Conservation (phyloP, 768 basidiomycete genomes). For the Rhizopogon sp. region DNA sequence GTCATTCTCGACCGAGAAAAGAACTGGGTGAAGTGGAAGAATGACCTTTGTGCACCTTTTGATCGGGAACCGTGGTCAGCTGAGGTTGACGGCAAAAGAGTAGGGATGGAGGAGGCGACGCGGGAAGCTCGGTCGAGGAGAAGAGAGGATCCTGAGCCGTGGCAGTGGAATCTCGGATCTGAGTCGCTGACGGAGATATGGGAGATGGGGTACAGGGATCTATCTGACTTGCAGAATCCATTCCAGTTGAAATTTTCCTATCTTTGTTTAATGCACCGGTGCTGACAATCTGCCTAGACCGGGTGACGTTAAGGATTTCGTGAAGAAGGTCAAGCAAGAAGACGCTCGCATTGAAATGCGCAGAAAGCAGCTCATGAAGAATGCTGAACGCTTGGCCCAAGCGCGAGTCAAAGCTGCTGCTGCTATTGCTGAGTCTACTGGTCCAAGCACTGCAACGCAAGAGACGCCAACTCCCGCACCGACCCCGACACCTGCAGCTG, state of each 20-base stretch:
- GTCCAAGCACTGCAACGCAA: conserved; percentile 6
- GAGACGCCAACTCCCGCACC: conserved; percentile 11
- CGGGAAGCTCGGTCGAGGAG: conserved; percentile 44
- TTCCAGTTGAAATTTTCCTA: conserved; percentile 50
- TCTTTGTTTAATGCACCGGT: not conserved
- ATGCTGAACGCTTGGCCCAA: conserved; percentile 32
- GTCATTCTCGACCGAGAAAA: conserved; percentile 76
- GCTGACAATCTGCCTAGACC: conserved; percentile 36
- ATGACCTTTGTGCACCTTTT: conserved; percentile 73
- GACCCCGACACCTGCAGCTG: not conserved
- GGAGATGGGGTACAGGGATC: conserved; percentile 71
- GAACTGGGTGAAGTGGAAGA: conserved; percentile 92
- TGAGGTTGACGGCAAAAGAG: conserved; percentile 42
- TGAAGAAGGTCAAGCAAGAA: conserved; percentile 64
- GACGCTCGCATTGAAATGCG: conserved; percentile 56
- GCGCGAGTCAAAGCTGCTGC: conserved; percentile 40
- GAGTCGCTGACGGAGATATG: conserved; percentile 75
- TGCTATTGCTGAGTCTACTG: conserved; percentile 22
- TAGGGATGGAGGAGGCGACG: conserved; percentile 62
- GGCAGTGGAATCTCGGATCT: conserved; percentile 63
- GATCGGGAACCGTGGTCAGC: conserved; percentile 64
- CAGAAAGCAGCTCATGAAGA: conserved; percentile 34
- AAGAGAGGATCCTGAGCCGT: conserved; percentile 54
- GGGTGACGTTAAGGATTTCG: conserved; percentile 70
- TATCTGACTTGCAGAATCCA: conserved; percentile 57